phyloP scores from a whole-genome alignment of 768 basidiomycete genomes.

The Phanerochaete sordida region DNA sequence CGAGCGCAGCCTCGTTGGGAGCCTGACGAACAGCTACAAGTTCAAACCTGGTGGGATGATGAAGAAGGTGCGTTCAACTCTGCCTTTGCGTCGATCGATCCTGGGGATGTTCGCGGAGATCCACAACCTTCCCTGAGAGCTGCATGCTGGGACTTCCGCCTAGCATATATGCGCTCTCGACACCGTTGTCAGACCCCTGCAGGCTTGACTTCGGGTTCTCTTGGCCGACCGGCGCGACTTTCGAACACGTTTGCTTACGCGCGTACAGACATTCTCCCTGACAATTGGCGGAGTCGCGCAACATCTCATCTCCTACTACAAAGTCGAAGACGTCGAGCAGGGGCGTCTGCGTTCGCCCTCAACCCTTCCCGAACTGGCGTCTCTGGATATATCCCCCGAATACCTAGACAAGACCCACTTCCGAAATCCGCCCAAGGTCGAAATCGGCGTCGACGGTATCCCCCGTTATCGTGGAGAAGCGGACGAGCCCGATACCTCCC shows the following conservation, averaged over 20 bases:
- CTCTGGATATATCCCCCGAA: conserved; percentile 78
- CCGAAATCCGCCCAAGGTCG: conserved; percentile 85
- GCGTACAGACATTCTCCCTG: conserved; percentile 80
- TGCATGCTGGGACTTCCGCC: too few relatives aligned
- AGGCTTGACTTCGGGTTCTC: neutral
- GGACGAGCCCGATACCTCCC: conserved; percentile 49
- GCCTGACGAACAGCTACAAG: conserved; percentile 89
- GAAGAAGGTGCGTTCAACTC: conserved; percentile 74
- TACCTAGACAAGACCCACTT: conserved; percentile 87
- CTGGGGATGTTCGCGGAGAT: too few relatives aligned
- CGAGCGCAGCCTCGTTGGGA: conserved; percentile 83
- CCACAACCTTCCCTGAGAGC: too few relatives aligned
- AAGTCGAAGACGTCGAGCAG: conserved; percentile 83
- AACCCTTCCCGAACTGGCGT: conserved; percentile 78
- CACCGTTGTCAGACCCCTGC: neutral
- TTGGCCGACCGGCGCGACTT: neutral
- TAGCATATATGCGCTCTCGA: too few relatives aligned
- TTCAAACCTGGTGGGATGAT: conserved; percentile 92
- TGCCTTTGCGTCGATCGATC: neutral
- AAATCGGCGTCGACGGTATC: conserved; percentile 78
- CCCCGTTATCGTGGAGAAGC: conserved; percentile 82
- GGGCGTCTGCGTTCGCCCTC: conserved; percentile 88
- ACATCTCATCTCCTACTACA: conserved; percentile 94
- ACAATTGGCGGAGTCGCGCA: conserved; percentile 82
- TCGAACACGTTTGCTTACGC: conserved; percentile 2